These are phyloP conservation scores for Talaromyces liani DNA, from an alignment of 495 filamentous ascomycete genomes.

Conservation along the genomic window DNA sequence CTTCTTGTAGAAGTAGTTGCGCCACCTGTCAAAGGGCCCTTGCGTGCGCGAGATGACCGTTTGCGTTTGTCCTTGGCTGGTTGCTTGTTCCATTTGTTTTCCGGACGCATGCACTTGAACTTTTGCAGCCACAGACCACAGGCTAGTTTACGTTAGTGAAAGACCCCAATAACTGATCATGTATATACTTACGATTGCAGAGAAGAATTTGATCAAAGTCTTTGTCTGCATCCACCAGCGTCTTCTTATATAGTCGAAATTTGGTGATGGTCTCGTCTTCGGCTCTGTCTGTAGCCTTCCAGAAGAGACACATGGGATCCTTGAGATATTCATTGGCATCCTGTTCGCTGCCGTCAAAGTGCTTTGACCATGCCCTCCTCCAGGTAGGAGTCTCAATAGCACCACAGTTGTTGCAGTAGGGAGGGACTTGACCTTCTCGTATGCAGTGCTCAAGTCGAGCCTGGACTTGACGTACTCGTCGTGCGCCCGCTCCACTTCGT, in stretches of 20 bases:
- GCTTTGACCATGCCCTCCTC: slow-evolving; percentile 78
- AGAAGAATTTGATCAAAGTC: slow-evolving; percentile 63
- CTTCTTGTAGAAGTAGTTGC: slow-evolving; percentile 19
- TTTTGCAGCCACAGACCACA: slow-evolving; percentile 93
- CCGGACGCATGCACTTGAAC: slow-evolving; percentile 74
- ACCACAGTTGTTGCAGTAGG: slow-evolving; percentile 86
- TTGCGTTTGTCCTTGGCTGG: slow-evolving; percentile 34
- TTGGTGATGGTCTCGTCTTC: slow-evolving; percentile 47
- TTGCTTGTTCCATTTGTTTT: slow-evolving; percentile 72
- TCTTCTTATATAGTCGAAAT: slow-evolving; percentile 73
- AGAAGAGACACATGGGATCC: slow-evolving; percentile 51
- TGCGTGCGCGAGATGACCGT: slow-evolving; percentile 28
- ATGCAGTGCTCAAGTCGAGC: slow-evolving; percentile 56
- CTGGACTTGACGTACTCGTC: slow-evolving; percentile 33
- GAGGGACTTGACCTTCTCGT: slow-evolving; percentile 64
- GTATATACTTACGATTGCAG: slow-evolving; percentile 70
- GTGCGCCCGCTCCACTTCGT: slow-evolving; percentile 31
- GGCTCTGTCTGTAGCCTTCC: slow-evolving; percentile 58
- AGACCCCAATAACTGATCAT: slow-evolving; percentile 7
- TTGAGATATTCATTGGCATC: slow-evolving; percentile 61
- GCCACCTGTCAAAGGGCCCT: slow-evolving; percentile 25
- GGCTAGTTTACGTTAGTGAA: slow-evolving; percentile 35
- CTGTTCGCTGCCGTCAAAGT: slow-evolving; percentile 51
- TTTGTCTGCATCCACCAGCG: slow-evolving; percentile 54
- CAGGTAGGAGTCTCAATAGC: slow-evolving; percentile 92